Base-by-base conservation (phyloP, 768 basidiomycete species). In the Candolleomyces aberdarensis region DNA sequence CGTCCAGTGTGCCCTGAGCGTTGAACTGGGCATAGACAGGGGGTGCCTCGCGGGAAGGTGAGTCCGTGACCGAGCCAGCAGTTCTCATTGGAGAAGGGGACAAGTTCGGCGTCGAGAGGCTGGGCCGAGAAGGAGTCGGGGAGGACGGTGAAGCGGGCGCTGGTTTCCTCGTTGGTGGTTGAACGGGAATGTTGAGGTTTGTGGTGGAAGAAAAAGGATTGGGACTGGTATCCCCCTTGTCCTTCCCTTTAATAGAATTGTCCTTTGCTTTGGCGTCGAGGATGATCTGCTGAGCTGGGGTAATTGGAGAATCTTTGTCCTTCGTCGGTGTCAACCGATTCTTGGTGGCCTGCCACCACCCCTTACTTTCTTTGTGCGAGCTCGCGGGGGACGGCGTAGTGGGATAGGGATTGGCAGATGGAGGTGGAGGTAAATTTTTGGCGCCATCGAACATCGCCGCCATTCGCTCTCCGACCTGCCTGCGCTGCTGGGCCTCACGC, bases 211-310 rank as follows among this genome's bases (percentile, higher is more conserved):
- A 81, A 73, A 68, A 60, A 3, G 36, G 36, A 36, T 36, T 36
- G 36, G 74, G 81, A 72, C 86, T 91, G 61, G 64, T 82, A 36
- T 36, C 36, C 6, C 6, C 36, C 36, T 11, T 36, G 36, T 36
- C 36, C 36, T 36, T 36, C 36, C 36, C 36, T 11, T 36, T 36
- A 11, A 36, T 36, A 36, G 36, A 36, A 2, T 11, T 36, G 29
- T 83, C 82, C 66, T 83, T 80, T 19, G 82, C 76, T 68, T 92
- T 91, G 17, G 89, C 77, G 8, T 94, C 91, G 59, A 82, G 80
- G 52, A 93, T 86, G 57, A 94, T 80, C 65, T 92, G 91, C 67
- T 94, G 92, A 0, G 92, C 92, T 9, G 92, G 91, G 0, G 92
- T 94, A n/a, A 91, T 83, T 17, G 75, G 70, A 13, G 60, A 50